A percentile compares a stretch with the other conserved stretches of the same genome.
These are phyloP conservation scores for Moniliophthora roreri DNA, from an alignment of 1,284 basidiomycete species.

Conservation along the genomic window DNA sequence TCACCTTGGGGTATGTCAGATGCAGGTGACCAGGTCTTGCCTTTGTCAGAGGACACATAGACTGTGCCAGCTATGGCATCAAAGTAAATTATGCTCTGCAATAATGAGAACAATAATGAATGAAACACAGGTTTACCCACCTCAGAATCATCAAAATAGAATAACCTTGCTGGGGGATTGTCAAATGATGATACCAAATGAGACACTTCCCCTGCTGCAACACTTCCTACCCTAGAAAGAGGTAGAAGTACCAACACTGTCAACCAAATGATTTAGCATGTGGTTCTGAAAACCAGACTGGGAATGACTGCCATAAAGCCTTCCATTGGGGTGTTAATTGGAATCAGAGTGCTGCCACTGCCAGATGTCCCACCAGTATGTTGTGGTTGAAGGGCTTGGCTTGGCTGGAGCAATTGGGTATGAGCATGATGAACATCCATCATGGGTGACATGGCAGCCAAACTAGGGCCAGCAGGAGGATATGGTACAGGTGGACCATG, in stretches of 20 bases:
- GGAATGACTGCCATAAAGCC: conserved; percentile 45
- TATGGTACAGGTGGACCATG: no score
- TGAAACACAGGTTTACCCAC: no score
- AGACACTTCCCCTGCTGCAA: no score
- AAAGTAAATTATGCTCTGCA: conserved; percentile 83
- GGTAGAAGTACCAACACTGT: no score
- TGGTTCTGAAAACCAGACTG: no score
- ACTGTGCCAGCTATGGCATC: conserved; percentile 72
- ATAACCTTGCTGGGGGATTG: conserved; percentile 80
- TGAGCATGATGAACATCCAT: no score
- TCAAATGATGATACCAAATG: conserved; percentile 48
- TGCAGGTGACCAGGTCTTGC: conserved; percentile 75
- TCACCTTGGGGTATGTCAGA: conserved; percentile 62
- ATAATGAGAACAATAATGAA: no score
- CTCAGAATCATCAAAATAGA: conserved; percentile 95
- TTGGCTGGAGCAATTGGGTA: not conserved
- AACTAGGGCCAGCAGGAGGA: no score
- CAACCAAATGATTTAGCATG: no score
- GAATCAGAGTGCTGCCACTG: conserved; percentile 9
- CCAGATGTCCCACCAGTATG: not conserved
- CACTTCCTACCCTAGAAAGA: no score
- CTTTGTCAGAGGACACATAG: conserved; percentile 87
- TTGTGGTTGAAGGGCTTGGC: conserved; percentile 1
- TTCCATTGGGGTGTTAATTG: conserved; percentile 22
- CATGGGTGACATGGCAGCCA: no score